These are phyloP conservation scores for Butyriboletus loyo DNA, from an alignment of 768 basidiomycete species.

Conservation along the genomic window DNA sequence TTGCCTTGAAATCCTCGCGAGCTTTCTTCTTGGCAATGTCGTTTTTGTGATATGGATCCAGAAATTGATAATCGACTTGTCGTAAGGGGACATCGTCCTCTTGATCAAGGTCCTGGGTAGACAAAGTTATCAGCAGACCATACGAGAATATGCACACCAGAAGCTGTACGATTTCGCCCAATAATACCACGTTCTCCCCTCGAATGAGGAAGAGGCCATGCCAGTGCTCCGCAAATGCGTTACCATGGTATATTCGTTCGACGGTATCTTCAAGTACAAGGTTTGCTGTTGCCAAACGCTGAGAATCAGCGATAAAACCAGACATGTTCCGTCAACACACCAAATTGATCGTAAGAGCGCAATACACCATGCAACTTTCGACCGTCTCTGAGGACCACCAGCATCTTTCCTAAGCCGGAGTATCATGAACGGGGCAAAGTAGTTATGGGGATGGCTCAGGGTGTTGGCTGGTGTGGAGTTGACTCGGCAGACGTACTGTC, in stretches of 20 bases:
- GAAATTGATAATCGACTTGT: conserved; percentile 67
- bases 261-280: conserved; percentile 94
- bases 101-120: conserved; percentile 77
- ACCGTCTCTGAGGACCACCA: conserved; percentile 94
- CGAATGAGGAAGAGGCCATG: conserved; percentile 91
- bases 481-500: conserved; percentile 91
- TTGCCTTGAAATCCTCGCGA: conserved; percentile 80
- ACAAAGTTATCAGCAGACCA: conserved; percentile 3
- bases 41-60: conserved; percentile 69
- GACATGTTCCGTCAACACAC: conserved; percentile 43
- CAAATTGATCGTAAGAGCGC: conserved; percentile 98
- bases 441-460: conserved; percentile 47
- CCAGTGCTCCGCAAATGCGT: conserved; percentile 84
- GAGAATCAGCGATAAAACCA: neutral
- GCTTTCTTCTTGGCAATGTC: conserved; percentile 73
- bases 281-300: conserved; percentile 62
- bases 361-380: conserved; percentile 95
- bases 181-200: conserved; percentile 95
- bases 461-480: conserved; percentile 45
- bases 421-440: conserved; percentile 20
- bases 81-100: conserved; percentile 85
- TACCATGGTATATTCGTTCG: conserved; percentile 90
- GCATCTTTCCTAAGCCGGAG: conserved; percentile 83
- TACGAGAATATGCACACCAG: neutral
- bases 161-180: conserved; percentile 89